Base-by-base conservation (phyloP, 2,329 filamentous ascomycete genomes). In the Nectriaceae sp. region DNA sequence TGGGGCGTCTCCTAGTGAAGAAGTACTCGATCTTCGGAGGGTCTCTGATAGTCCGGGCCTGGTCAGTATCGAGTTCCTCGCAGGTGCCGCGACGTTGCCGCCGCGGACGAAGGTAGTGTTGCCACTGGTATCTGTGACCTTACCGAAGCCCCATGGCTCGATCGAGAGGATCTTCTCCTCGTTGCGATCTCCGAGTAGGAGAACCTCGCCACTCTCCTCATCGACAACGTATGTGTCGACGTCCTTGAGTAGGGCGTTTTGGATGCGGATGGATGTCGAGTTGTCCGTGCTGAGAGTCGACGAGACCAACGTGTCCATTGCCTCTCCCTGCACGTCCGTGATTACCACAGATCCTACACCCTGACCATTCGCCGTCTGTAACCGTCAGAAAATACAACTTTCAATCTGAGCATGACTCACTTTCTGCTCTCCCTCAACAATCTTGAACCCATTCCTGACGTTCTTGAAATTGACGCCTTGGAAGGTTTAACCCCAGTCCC, bases 401-500 rank as follows among this genome's bases (percentile, higher is more conserved):
- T 21, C 13, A 39, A 8, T 51, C 59, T 4, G 49, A 61, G 13
- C 42, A n/a, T n/a, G n/a, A 57, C 24, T 5, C 44, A 64, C 42
- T 59, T 64, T 11, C 19, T 10, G 5, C 33, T 44, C 1, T 41
- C 83, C 80, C 57, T 80, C 82, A 44, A 86, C 82, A 84, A 96
- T 90, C 70, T 95, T 88, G 54, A 95, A 75, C 46, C 89, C 90
- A 33, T 92, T 71, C n/a, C 75, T 73, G 65, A 87, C 89, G 65
- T 87, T 83, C 67, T 90, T 84, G 70, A 95, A 89, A 39, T 73
- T 79, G 31, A 95, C 59, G 29, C 82, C 87, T 66, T 93, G 90
- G 71, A 94, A 83, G 38, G 86, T 84, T 87, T 88, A 95, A 16
- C 84, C 76, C 90, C 90, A 96, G 74, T 93, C 89, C 90, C 90